Base-by-base conservation (phyloP, 2,329 filamentous ascomycete genomes). In the Colletotrichum gloeosporioides region DNA sequence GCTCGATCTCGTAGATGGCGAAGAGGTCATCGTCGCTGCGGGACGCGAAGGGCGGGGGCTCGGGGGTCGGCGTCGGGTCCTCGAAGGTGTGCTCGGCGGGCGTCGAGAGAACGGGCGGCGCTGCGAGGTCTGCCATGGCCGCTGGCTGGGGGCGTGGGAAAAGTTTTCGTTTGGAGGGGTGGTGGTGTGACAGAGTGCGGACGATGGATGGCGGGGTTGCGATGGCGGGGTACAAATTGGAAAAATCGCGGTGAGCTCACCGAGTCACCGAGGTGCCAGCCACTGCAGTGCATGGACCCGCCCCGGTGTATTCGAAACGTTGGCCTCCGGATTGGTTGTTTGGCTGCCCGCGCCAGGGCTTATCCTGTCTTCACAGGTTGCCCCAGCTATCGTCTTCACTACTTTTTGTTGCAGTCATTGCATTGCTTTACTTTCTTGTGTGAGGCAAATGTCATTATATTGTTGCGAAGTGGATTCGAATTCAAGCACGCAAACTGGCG, bases 1-100 rank as follows among this genome's bases (percentile, higher is more conserved):
- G 91, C 75, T 91, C 89, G 79, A 98, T 93, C 85, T 99, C 97
- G 87, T 99, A 99, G 65, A 94, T 93, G 55, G 92, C 86, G 71
- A 88, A 87, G 34, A 99, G 88, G 81, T 96, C 94, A 81, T 95
- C 92, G 79, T 96, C 92, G 18, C 86, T 85, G 66, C 82, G 82
- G 79, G 80, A 29, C 79, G 85, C 78, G 77, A 82, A 77, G 27
- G 83, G 74, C 6, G 79, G 66, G 22, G 77, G 78, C 25, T 75
- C 81, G 5, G 70, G 69, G 32, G 81, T 81, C n/a, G 85, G 80
- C 4, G 87, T 86, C 15, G 89, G 85, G 77, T 89, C 86, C 79
- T 92, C 89, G 81, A 92, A 89, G 32, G 92, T 84, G 68, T 91
- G 84, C 65, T 92, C 90, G 63, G 92, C 91, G 31, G 92, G 91